A percentile compares a stretch with the other conserved stretches of the same genome.
phyloP scores from a whole-genome alignment of 1,284 basidiomycete species.

The Sphaerobolus stellatus region DNA sequence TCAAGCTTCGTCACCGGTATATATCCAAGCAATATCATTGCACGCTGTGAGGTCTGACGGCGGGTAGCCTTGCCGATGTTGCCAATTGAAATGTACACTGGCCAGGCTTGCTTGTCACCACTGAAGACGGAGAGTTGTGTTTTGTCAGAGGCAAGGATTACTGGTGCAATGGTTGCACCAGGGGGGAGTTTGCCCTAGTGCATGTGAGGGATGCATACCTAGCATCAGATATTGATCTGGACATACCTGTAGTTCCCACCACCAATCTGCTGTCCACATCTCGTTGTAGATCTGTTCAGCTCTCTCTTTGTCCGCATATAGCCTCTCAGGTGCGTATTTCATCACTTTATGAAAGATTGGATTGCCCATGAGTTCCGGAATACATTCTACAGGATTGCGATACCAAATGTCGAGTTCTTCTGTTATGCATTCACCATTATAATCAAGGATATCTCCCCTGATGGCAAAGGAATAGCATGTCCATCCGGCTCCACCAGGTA shows the following conservation, averaged over 20 bases:
- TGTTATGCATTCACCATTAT: conserved; percentile 14
- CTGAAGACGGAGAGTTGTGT: conserved; percentile 29
- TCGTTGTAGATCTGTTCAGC: conserved; percentile 17
- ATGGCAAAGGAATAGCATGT: conserved; percentile 18
- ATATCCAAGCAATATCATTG: conserved; percentile 28
- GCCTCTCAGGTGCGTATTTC: conserved; percentile 20
- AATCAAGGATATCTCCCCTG: conserved; percentile 18
- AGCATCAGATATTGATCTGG: no score
- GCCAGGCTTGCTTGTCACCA: conserved; percentile 27
- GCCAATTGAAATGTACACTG: conserved; percentile 27
- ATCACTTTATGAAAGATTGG: conserved; percentile 16
- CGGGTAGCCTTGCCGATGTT: conserved; percentile 24
- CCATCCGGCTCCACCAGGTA: conserved; percentile 26
- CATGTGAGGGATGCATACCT: no score
- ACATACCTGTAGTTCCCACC: conserved; percentile 32
- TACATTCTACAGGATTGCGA: conserved; percentile 29
- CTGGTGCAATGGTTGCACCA: conserved; percentile 23
- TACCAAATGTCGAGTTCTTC: conserved; percentile 32
- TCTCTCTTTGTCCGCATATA: conserved; percentile 15
- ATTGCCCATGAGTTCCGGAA: conserved; percentile 31
- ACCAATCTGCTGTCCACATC: conserved; percentile 32
- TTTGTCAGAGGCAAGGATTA: conserved; percentile 20
- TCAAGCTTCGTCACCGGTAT: conserved; percentile 25
- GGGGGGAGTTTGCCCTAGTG: conserved; percentile 25
- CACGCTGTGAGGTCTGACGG: conserved; percentile 19